Evolutionary conservation across 306 rosid genomes (phyloP).

Genomic region (Dryas octopetala): DNA sequence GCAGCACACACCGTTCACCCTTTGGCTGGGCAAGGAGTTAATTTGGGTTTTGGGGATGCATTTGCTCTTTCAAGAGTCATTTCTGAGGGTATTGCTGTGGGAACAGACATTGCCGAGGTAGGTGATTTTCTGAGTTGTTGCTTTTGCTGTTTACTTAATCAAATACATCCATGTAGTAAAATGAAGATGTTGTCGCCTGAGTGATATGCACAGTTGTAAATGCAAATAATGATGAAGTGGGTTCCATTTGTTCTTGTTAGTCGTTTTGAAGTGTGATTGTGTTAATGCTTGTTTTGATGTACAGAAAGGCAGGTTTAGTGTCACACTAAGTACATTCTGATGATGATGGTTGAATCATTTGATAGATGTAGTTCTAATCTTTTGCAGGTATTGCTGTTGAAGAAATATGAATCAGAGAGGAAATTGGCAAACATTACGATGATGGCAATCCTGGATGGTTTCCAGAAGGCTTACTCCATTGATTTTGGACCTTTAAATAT

Average conservation of each 20-base stretch:
- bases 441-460: slow-evolving; percentile 88
- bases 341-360: neutral
- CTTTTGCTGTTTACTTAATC: too few species aligned
- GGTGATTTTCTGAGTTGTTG: slow-evolving; percentile 16
- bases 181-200: neutral
- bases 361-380: neutral
- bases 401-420: slow-evolving; percentile 82
- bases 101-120: slow-evolving; percentile 83
- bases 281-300: neutral
- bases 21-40: slow-evolving; percentile 96
- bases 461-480: slow-evolving; percentile 81
- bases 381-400: slow-evolving; percentile 63
- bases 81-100: slow-evolving; percentile 79
- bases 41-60: slow-evolving; percentile 90
- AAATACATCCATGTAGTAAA: too few species aligned
- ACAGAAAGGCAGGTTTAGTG: neutral
- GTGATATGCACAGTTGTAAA: neutral
- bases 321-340: neutral
- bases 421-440: slow-evolving; percentile 60
- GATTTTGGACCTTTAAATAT: slow-evolving; percentile 86
- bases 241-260: neutral
- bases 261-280: neutral
- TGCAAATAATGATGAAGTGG: neutral
- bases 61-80: slow-evolving; percentile 68
- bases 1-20: slow-evolving; percentile 96